Evolutionary conservation across 441 rosid species (phyloP).

Genomic region (Metrosideros polymorpha): DNA sequence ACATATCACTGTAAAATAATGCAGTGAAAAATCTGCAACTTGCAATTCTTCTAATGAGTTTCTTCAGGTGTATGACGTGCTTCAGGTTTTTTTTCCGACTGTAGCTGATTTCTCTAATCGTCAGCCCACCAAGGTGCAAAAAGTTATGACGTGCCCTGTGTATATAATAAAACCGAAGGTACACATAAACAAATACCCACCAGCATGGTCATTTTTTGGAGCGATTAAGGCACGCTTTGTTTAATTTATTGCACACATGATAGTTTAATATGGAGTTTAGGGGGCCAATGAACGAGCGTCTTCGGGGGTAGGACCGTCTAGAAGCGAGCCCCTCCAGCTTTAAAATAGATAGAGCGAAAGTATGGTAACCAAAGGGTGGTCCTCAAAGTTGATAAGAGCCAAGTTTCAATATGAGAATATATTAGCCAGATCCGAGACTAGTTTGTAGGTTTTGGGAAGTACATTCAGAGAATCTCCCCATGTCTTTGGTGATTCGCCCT

Average conservation of each 20-base stretch:
- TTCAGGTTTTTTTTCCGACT: neutral
- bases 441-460: neutral
- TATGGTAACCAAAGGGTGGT: neutral
- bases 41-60: neutral
- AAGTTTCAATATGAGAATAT: neutral
- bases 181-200: neutral
- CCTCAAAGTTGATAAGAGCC: neutral
- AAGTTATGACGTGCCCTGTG: neutral
- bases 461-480: neutral
- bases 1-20: neutral
- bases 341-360: neutral
- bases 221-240: neutral
- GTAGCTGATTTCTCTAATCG: neutral
- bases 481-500: neutral
- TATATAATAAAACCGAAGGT: neutral
- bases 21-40: neutral
- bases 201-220: neutral
- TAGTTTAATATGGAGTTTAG: neutral
- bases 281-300: neutral
- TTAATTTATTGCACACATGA: neutral
- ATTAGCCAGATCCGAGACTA: neutral
- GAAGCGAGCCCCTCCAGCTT: neutral
- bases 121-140: neutral
- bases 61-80: neutral
- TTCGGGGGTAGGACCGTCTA: neutral